Percentiles rank a stretch among this genome's conserved stretches.
phyloP scores from a whole-genome alignment of 108 stramenopile genomes.

The Nitzschia inconspicua region DNA sequence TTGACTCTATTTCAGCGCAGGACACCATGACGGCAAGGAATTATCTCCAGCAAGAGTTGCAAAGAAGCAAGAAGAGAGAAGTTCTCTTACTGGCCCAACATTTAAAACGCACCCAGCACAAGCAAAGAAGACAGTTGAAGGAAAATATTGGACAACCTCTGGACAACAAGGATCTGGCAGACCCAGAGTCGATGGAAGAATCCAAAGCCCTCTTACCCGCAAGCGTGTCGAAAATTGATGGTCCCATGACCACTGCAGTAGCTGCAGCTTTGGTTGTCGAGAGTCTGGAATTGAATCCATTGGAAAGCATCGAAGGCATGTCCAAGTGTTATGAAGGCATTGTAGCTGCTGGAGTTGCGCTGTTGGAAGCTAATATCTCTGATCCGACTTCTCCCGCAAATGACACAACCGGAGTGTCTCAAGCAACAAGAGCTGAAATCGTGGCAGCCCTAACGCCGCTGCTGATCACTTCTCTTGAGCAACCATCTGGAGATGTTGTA shows the following conservation, averaged over 20 bases:
- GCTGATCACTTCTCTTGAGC: slow-evolving; percentile 74
- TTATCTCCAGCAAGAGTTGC: slow-evolving; percentile 36
- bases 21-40: slow-evolving; percentile 53
- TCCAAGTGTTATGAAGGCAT: slow-evolving; percentile 87
- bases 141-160: slow-evolving; percentile 10
- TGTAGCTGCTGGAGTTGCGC: slow-evolving; percentile 72
- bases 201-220: slow-evolving; percentile 17
- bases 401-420: not conserved
- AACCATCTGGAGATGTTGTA: slow-evolving; percentile 76
- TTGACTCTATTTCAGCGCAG: slow-evolving; percentile 63
- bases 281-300: slow-evolving; percentile 56
- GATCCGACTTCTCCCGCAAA: slow-evolving; percentile 12
- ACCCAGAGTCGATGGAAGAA: slow-evolving; percentile 15
- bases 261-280: slow-evolving; percentile 73
- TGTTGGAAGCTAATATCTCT: slow-evolving; percentile 52
- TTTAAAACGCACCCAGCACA: slow-evolving; percentile 38
- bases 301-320: slow-evolving; percentile 83
- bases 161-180: slow-evolving; percentile 11
- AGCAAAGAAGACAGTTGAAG: slow-evolving; percentile 28
- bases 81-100: slow-evolving; percentile 39
- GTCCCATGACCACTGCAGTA: slow-evolving; percentile 50
- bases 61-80: slow-evolving; percentile 42
- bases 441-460: slow-evolving; percentile 71
- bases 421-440: slow-evolving; percentile 47
- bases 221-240: slow-evolving; percentile 39